phyloP scores from a whole-genome alignment of 1,284 basidiomycete species.

The Ceratobasidium sp. region DNA sequence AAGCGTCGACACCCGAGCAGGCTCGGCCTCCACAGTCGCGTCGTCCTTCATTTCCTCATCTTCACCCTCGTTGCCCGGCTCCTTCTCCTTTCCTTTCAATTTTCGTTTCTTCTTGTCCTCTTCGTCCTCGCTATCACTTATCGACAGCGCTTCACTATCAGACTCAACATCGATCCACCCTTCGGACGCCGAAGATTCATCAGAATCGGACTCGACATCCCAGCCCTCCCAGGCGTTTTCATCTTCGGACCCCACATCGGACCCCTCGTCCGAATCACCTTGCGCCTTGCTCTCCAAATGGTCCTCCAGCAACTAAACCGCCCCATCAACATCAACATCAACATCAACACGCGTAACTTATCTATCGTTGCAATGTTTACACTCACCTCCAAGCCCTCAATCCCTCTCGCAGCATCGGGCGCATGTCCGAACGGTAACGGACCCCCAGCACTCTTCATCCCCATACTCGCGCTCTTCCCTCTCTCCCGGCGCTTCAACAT shows the following conservation, averaged over 20 bases:
- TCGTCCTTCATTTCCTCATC: constrained; percentile 52
- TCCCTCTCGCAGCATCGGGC: constrained; percentile 77
- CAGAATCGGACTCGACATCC: constrained; percentile 85
- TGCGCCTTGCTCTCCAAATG: constrained; percentile 81
- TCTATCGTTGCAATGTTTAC: not conserved
- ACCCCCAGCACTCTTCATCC: constrained; percentile 70
- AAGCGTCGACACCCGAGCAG: constrained; percentile 68
- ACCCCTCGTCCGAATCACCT: constrained; percentile 62
- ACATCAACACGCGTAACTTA: too few species aligned
- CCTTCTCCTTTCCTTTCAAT: constrained; percentile 57
- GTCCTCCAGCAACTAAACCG: constrained; percentile 86
- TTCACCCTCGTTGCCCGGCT: constrained; percentile 53
- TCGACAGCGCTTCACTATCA: constrained; percentile 76
- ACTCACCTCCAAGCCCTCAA: constrained; percentile 89
- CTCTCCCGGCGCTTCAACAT: constrained; percentile 92
- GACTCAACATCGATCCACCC: constrained; percentile 91
- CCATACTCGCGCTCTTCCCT: constrained; percentile 88
- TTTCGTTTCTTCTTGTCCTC: constrained; percentile 61
- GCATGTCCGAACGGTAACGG: constrained; percentile 87
- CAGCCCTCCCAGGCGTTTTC: constrained; percentile 90
- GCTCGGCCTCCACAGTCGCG: constrained; percentile 46
- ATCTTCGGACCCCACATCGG: constrained; percentile 68
- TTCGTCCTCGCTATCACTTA: constrained; percentile 91
- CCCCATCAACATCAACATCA: constrained; percentile 32
- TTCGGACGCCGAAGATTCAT: constrained; percentile 70